Conservation (phyloP, 163 green algal species). For the Scenedesmus sp. region DNA sequence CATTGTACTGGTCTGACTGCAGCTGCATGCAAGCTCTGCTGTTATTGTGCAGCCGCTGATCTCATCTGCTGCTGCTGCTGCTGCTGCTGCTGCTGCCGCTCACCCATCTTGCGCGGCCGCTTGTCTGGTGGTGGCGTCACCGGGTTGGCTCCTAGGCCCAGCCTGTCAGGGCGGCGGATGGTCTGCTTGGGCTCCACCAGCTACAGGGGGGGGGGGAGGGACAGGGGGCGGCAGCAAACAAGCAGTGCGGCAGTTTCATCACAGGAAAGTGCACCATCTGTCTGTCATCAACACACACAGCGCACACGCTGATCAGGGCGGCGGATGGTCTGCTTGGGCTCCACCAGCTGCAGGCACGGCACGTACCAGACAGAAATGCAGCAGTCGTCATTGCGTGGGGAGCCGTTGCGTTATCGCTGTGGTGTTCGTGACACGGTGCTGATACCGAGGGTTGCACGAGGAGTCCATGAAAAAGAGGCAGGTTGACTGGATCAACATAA, state of each 20-base stretch:
- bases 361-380: too few relatives aligned
- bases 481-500: too few relatives aligned
- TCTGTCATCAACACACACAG: too few relatives aligned
- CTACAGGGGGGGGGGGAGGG: neutral
- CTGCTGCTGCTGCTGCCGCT: slow-evolving; percentile 9
- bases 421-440: too few relatives aligned
- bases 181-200: slow-evolving; percentile 81
- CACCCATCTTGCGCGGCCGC: slow-evolving; percentile 63
- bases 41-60: neutral
- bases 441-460: too few relatives aligned
- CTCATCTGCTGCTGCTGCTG: neutral
- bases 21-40: neutral
- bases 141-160: slow-evolving; percentile 92
- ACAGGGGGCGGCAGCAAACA: too few relatives aligned
- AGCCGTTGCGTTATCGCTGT: too few relatives aligned
- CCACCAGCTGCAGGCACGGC: slow-evolving; percentile 51
- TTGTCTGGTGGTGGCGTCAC: slow-evolving; percentile 52
- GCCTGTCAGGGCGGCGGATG: slow-evolving; percentile 79
- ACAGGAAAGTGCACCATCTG: too few relatives aligned
- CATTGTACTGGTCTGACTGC: neutral
- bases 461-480: too few relatives aligned
- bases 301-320: slow-evolving; percentile 62
- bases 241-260: too few relatives aligned
- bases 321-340: slow-evolving; percentile 83
- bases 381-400: too few relatives aligned